Conservation (phyloP, 441 rosid genomes). For the Pelargonium australe region DNA sequence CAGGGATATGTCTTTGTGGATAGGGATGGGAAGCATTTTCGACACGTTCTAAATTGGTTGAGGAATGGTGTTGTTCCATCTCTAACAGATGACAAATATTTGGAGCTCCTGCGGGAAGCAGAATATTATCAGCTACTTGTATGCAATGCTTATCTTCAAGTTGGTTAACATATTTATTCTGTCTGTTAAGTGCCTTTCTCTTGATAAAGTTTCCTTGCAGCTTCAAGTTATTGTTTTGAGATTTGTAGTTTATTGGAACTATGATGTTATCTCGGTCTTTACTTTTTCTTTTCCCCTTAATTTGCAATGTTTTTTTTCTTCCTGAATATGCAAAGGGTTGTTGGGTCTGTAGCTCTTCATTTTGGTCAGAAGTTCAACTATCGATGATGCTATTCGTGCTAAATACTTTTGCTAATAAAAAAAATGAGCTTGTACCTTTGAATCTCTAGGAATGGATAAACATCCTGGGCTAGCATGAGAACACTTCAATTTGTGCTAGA, state of each 20-base stretch:
- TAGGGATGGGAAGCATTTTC: conserved; percentile 78
- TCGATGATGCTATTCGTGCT: not conserved
- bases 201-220: not conserved
- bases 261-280: not conserved
- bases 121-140: conserved; percentile 83
- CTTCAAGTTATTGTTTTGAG: conserved; percentile 8
- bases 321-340: not conserved
- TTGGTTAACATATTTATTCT: not conserved
- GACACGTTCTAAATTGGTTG: conserved; percentile 86
- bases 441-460: not conserved
- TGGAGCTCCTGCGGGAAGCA: conserved; percentile 75
- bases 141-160: conserved; percentile 24
- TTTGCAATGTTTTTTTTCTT: not conserved
- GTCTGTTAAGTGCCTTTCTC: not conserved
- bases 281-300: not conserved
- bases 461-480: not conserved
- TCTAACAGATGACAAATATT: conserved; percentile 50
- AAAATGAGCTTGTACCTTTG: not conserved
- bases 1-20: conserved; percentile 87
- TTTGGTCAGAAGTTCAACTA: not conserved
- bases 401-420: not conserved
- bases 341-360: not conserved
- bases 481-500: not conserved
- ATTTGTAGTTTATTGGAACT: not conserved
- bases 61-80: conserved; percentile 73